Evolutionary conservation across 768 basidiomycete genomes (phyloP), one percentile per base, ranked within the genome.

Genomic region (Porpolomopsis calyptriformis): DNA sequence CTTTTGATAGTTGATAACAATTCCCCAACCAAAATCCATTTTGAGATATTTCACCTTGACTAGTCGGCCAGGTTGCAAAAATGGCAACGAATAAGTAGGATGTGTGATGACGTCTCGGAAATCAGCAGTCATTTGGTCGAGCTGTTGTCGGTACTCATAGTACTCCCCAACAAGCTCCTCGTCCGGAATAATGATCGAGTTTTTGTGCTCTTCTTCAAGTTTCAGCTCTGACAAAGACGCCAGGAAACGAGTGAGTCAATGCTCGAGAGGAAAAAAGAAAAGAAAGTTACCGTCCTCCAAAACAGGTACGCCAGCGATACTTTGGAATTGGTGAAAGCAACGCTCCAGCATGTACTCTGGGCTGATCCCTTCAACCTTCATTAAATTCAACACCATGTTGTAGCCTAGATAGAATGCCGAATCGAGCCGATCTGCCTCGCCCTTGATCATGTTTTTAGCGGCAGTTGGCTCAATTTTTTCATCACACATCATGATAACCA

Each of bases 401-500:
- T 99, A 99, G 14, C 96, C 94, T 11, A 99, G 70, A 65, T 97
- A 92, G 70, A 99, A 99, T 3, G 96, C 96, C 4, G 96, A 99
- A 63, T 98, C 92, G 42, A 99, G 70, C 40, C 93, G 73, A 61
- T 99, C 94, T 3, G 96, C 92, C 68, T 94, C 85, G 38, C 96
- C 96, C 64, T 97, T 98, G 56, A 99, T 85, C 96, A 99, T 99
- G 44, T 72, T 75, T 69, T 94, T 98, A 29, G 96, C 93, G 0
- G 85, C 79, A 1, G 76, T 61, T 0, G 96, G 93, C 56, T 98
- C 96, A 37, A 99, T 72, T 64, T 94, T 97, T 68, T 98, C 91
- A 63, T 98, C 96, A 60, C 86, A 87, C 96, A 99, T 98, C 90
- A 99, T 87, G 55, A 99, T 97, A 43, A 99, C 96, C 41, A 98